Conservation (phyloP, 805 yeast genomes). For the Schwanniomyces polymorphus region DNA sequence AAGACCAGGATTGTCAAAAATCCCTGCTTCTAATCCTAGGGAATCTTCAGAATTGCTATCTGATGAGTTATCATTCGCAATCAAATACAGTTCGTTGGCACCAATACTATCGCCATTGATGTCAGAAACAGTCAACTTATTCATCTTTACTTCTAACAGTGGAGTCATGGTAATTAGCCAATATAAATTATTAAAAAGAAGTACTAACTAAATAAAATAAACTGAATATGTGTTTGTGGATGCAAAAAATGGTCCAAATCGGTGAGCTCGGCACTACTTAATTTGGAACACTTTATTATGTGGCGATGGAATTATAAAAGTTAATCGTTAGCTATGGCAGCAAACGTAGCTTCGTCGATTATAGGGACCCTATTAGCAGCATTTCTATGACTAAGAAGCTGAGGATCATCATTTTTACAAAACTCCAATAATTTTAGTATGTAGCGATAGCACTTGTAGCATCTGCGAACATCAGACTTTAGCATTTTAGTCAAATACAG, state of each 20-base stretch:
- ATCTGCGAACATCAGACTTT: constrained; percentile 10
- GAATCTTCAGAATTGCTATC: neutral
- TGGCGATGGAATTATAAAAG: neutral
- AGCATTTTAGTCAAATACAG: constrained; percentile 14
- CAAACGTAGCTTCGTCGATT: constrained; percentile 14
- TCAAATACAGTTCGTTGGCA: neutral
- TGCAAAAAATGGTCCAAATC: neutral
- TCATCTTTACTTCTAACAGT: neutral
- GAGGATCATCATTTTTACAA: constrained; percentile 21
- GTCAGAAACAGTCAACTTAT: neutral
- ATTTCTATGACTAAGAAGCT: constrained; percentile 20
- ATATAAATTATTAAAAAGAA: neutral
- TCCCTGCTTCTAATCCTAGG: neutral
- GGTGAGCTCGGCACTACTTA: neutral
- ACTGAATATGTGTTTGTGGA: neutral
- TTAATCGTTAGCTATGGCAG: constrained; percentile 11
- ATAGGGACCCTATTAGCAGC: constrained; percentile 17
- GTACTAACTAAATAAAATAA: neutral
- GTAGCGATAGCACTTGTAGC: constrained; percentile 27
- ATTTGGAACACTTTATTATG: neutral
- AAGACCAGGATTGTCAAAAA: neutral
- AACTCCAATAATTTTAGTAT: constrained; percentile 20
- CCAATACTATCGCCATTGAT: neutral
- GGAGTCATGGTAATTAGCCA: neutral
- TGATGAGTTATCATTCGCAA: neutral